Evolutionary conservation across 2,329 filamentous ascomycete genomes (phyloP).

Genomic region (Annulohypoxylon truncatum): DNA sequence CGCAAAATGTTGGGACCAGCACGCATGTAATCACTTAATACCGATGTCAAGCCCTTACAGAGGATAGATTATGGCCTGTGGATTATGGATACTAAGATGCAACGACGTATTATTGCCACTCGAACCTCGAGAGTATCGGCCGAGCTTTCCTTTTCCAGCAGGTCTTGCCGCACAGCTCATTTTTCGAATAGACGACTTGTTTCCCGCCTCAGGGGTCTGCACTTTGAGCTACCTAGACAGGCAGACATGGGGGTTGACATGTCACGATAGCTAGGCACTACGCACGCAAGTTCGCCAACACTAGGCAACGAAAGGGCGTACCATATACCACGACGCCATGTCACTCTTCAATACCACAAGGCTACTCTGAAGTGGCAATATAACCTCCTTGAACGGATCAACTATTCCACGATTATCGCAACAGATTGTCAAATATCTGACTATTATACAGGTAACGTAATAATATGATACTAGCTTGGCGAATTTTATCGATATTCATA

Average conservation of each 20-base stretch:
- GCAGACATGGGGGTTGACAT: not conserved
- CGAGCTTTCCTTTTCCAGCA: constrained; percentile 26
- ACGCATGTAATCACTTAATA: constrained; percentile 33
- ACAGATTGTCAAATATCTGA: constrained; percentile 1
- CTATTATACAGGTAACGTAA: constrained; percentile 16
- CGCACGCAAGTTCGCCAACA: not conserved
- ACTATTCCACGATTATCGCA: not conserved
- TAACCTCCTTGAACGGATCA: not conserved
- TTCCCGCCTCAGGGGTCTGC: not conserved
- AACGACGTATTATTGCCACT: constrained; percentile 18
- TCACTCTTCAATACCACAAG: not conserved
- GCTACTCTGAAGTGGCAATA: not conserved
- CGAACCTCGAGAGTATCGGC: not conserved
- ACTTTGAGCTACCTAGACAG: not conserved
- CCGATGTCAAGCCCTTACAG: constrained; percentile 8
- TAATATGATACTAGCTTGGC: not conserved
- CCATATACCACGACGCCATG: constrained; percentile 7
- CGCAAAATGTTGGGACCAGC: constrained; percentile 18
- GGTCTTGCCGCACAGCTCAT: constrained; percentile 15
- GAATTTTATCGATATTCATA: not conserved
- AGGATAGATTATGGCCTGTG: not conserved
- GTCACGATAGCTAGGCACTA: constrained; percentile 4
- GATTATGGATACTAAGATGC: not conserved
- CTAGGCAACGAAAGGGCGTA: not conserved
- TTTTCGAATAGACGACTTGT: constrained; percentile 4